Evolutionary conservation across 495 filamentous ascomycete species (phyloP).

Genomic region (Margaritispora aquatica): DNA sequence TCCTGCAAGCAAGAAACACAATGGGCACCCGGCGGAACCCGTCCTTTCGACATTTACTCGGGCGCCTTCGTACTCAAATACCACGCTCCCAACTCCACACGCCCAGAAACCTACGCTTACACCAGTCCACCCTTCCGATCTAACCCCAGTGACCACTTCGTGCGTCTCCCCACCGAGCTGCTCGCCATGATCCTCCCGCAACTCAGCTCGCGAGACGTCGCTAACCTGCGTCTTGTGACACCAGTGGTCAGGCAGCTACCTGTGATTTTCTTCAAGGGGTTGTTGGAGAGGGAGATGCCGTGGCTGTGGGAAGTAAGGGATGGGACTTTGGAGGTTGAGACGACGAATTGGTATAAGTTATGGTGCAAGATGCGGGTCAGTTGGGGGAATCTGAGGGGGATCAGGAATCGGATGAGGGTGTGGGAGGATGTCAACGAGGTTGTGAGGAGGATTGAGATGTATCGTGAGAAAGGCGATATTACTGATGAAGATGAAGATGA

Average conservation of each 20-base stretch:
- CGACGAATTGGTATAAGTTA: conserved; percentile 25
- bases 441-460: conserved; percentile 4
- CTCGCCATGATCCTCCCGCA: conserved; percentile 13
- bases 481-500: not conserved
- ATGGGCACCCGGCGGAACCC: no score
- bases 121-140: not conserved
- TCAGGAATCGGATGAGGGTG: conserved; percentile 27
- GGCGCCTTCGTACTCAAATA: not conserved
- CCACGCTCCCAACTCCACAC: not conserved
- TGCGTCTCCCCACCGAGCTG: conserved; percentile 24
- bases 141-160: conserved; percentile 16
- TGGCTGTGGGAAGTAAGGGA: conserved; percentile 30
- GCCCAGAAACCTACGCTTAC: not conserved
- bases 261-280: conserved; percentile 21
- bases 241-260: conserved; percentile 25
- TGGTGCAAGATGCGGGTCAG: conserved; percentile 17
- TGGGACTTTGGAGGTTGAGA: conserved; percentile 10
- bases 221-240: conserved; percentile 18
- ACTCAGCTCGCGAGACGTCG: conserved; percentile 22
- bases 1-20: not conserved
- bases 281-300: conserved; percentile 28
- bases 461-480: not conserved
- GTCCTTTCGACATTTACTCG: not conserved
- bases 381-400: conserved; percentile 24
- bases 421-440: conserved; percentile 26